Base-by-base conservation (phyloP, 2,329 filamentous ascomycete genomes). In the Nothomitra cinnamomea region DNA sequence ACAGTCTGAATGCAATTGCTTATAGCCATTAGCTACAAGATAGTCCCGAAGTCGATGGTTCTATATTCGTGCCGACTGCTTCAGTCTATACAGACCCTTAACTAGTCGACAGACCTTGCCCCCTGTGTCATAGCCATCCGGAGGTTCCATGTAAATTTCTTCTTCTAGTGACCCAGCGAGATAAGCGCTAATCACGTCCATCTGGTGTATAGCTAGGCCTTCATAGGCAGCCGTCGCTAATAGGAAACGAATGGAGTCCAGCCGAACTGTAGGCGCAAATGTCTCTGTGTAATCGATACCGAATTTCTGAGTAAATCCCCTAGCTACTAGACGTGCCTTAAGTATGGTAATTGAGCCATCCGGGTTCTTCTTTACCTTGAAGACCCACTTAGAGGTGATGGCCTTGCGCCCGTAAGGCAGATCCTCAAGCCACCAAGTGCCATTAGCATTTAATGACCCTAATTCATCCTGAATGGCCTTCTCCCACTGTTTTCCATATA, bases 361-460 rank as follows among this genome's bases (percentile, higher is more conserved):
- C 0, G 41, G 19, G 40, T 51, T 40, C 17, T 35, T 8, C 43
- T 57, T 57, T 2, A 50, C 51, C 15, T 53, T 56, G 24, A 51
- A 57, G 3, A 57, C 54, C 57, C 56, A 58, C 28, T 54, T 58
- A 41, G 40, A 55, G 0, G 42, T 51, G n/a, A 57, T 53, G 2
- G 53, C 19, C 12, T 53, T 53, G 10, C 40, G 13, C n/a, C 19
- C 54, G 4, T 13, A 19, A 19, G 22, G 48, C 38, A 17, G 15
- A 2, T 41, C 10, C 21, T 47, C 19, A 15, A 52, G 21, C 1
- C 28, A 21, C 45, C 53, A 56, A 3, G 55, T 48, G 7, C 19
- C 38, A 21, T 52, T 52, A 7, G 7, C 21, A 7, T 17, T 19
- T 3, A 52, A 19, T 5, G 51, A 38, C 5, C 13, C 17, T 2